phyloP scores from a whole-genome alignment of 1,284 basidiomycete species.

The Rhizopogon parksii region DNA sequence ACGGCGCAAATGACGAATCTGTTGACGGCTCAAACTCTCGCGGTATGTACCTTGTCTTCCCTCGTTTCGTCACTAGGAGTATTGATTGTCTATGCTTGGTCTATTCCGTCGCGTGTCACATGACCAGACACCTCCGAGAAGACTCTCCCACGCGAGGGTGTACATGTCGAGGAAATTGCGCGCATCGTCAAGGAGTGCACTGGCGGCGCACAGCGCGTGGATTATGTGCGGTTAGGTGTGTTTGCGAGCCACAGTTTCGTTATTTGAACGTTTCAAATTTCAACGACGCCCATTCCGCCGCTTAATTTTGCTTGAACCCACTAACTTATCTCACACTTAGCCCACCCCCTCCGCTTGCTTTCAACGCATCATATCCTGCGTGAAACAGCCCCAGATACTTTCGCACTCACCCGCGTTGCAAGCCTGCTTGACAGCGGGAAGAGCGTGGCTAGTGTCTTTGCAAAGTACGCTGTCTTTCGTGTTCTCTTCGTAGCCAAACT shows the following conservation, averaged over 20 bases:
- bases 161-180: slow-evolving; percentile 55
- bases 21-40: neutral
- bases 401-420: slow-evolving; percentile 60
- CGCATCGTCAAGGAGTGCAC: slow-evolving; percentile 35
- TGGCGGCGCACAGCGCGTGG: neutral
- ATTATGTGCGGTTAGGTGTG: slow-evolving; percentile 14
- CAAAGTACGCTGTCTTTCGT: slow-evolving; percentile 19
- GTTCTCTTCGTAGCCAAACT: neutral
- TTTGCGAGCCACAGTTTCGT: neutral
- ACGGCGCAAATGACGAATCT: neutral
- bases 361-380: slow-evolving; percentile 65
- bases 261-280: no score
- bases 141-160: slow-evolving; percentile 28
- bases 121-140: neutral
- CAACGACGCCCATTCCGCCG: neutral
- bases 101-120: neutral
- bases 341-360: slow-evolving; percentile 48
- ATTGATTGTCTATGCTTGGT: neutral
- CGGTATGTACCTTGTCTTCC: neutral
- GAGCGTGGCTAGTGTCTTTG: slow-evolving; percentile 29
- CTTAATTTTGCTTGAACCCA: neutral
- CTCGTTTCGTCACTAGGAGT: no score
- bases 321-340: slow-evolving; percentile 9
- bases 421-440: slow-evolving; percentile 63
- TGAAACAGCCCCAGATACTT: slow-evolving; percentile 59